Base-by-base conservation (phyloP, 768 basidiomycete genomes). In the Fomitopsis pulvina region DNA sequence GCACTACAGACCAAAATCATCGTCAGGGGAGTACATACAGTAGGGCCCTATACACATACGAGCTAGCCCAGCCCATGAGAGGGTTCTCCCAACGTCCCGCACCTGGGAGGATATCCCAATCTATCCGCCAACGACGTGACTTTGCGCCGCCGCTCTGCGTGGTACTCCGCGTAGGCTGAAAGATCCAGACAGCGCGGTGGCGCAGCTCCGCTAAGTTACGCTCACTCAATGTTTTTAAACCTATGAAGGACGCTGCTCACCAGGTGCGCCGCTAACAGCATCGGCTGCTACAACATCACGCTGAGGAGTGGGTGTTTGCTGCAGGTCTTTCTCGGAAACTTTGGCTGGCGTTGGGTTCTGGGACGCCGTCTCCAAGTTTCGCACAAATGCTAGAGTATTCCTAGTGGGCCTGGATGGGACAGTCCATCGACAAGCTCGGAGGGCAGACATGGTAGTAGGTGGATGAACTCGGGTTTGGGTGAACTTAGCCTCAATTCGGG, bases 1-100 rank as follows among this genome's bases (percentile, higher is more conserved):
- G 92, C 93, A 55, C 91, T 92, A 53, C 16, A 18, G 38, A 26
- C 28, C n/a, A 9, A 29, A 39, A 25, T 14, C 21, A 45, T 24
- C 2, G 8, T 29, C 11, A 21, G 10, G 16, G 21, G 10, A 37
- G 10, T 6, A 14, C 4, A 21, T n/a, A 26, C 11, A 20, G 43
- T 14, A 14, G 5, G 14, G 10, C 14, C 26, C 18, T 1, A 34
- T 28, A n/a, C 9, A 77, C 88, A 69, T 64, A 94, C 88, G 92
- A 92, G 72, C 85, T 89, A 0, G 93, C 94, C 75, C 80, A 99
- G 39, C 95, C 95, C 91, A 98, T 99, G 57, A 99, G 66, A 3
- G 92, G 91, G 63, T 98, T 99, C 76, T 97, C 93, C 95, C 95
- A 99, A 45, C 95, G 78, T 11, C 90, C 92, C 25, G 79, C 83